phyloP scores from a whole-genome alignment of 2,329 filamentous ascomycete genomes.

The Pezicula neosporulosa region DNA sequence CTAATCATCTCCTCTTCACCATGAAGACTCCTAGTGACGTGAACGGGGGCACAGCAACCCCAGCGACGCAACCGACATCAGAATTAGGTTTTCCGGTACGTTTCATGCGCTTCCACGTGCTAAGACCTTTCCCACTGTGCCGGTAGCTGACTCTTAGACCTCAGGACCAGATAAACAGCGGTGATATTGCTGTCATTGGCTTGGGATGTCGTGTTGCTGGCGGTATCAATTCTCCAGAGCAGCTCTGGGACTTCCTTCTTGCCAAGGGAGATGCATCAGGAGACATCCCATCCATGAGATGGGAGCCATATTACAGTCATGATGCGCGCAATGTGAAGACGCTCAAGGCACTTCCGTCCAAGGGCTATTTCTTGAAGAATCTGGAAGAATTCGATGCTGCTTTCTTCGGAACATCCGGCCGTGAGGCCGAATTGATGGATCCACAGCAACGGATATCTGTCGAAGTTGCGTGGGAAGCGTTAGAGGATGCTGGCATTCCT shows the following conservation, averaged over 20 bases:
- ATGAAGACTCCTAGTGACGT: too few relatives aligned
- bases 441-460: constrained; percentile 37
- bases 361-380: constrained; percentile 29
- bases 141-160: too few relatives aligned
- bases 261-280: constrained; percentile 3
- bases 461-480: constrained; percentile 61
- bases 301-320: neutral
- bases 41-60: too few relatives aligned
- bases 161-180: too few relatives aligned
- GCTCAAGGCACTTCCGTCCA: neutral
- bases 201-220: constrained; percentile 31
- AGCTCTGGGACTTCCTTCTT: constrained; percentile 29
- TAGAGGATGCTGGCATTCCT: constrained; percentile 63
- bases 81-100: too few relatives aligned
- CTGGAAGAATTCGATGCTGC: constrained; percentile 32
- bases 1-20: too few relatives aligned
- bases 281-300: constrained; percentile 1
- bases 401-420: constrained; percentile 34
- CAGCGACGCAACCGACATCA: too few relatives aligned
- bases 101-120: too few relatives aligned
- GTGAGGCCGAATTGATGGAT: constrained; percentile 32
- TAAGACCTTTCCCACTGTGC: too few relatives aligned
- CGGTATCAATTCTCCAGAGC: constrained; percentile 27
- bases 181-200: constrained; percentile 26
- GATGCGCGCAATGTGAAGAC: neutral